Conservation (phyloP, 352 stramenopile species). For the Pythium dissimile region DNA sequence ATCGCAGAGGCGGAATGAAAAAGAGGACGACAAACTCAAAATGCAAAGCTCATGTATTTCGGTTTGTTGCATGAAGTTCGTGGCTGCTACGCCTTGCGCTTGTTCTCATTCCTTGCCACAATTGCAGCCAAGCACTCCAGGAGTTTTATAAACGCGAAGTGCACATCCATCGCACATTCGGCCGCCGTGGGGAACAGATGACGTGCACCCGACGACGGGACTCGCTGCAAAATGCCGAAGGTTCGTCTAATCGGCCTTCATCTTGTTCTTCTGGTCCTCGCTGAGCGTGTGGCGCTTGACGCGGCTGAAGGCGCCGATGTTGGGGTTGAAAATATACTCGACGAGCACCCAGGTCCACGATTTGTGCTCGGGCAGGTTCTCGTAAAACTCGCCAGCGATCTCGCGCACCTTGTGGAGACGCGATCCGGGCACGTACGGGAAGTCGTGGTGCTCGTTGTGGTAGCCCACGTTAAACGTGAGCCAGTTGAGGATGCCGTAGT, state of each 20-base stretch:
- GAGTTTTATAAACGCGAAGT: too few relatives aligned
- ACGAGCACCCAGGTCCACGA: conserved; percentile 92
- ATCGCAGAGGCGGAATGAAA: too few relatives aligned
- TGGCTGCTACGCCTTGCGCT: too few relatives aligned
- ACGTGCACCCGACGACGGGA: background rate
- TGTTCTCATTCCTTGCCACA: too few relatives aligned
- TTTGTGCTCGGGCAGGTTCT: conserved; percentile 91
- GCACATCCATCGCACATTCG: too few relatives aligned
- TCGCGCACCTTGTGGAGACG: conserved; percentile 88
- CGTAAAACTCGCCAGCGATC: conserved; percentile 95
- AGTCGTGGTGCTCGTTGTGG: conserved; percentile 99
- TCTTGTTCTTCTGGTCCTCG: conserved; percentile 57
- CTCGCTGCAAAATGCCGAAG: too few relatives aligned
- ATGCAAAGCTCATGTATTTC: too few relatives aligned
- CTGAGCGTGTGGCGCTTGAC: conserved; percentile 83
- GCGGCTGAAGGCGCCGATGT: conserved; percentile 91
- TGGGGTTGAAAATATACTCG: conserved; percentile 92
- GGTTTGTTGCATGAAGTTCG: too few relatives aligned
- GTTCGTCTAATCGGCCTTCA: conserved; percentile 57
- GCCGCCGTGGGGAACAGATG: too few relatives aligned
- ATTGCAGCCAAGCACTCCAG: too few relatives aligned
- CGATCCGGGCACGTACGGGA: conserved; percentile 90
- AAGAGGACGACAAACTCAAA: too few relatives aligned
- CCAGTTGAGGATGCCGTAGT: conserved; percentile 97
- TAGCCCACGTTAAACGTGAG: conserved; percentile 98